These are phyloP conservation scores for Dalbergia cultrata DNA, from an alignment of 306 rosid species.

Conservation along the genomic window DNA sequence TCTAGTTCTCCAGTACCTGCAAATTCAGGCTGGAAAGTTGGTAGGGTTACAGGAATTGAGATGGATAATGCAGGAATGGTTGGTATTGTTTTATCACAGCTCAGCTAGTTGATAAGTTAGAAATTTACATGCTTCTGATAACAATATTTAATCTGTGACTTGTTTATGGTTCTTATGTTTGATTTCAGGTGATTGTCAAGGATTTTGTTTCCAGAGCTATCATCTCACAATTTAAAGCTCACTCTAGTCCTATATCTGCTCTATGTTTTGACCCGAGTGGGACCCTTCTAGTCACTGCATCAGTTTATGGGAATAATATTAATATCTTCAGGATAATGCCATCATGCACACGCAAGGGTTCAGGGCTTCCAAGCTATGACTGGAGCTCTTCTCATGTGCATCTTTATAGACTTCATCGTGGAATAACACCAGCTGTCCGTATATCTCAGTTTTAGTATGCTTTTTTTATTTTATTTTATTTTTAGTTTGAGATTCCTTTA, in stretches of 20 bases:
- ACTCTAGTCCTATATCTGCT: slow-evolving; percentile 90
- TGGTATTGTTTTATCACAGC: slow-evolving; percentile 53
- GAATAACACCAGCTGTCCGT: slow-evolving; percentile 95
- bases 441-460: slow-evolving; percentile 40
- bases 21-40: slow-evolving; percentile 75
- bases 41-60: slow-evolving; percentile 71
- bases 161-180: slow-evolving; percentile 52
- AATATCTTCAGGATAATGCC: slow-evolving; percentile 93
- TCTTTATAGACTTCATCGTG: slow-evolving; percentile 91
- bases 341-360: slow-evolving; percentile 62
- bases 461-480: slow-evolving; percentile 41
- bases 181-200: slow-evolving; percentile 78
- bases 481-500: slow-evolving; percentile 23
- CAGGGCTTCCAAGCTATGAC: slow-evolving; percentile 61
- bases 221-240: slow-evolving; percentile 89
- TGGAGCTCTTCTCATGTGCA: slow-evolving; percentile 86
- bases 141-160: slow-evolving; percentile 41
- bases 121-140: slow-evolving; percentile 12
- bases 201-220: slow-evolving; percentile 78
- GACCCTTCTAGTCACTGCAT: slow-evolving; percentile 91
- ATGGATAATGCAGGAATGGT: slow-evolving; percentile 87
- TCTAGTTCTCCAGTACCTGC: slow-evolving; percentile 74
- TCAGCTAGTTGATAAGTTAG: slow-evolving; percentile 18
- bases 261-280: slow-evolving; percentile 94
- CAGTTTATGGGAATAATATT: slow-evolving; percentile 81